These are phyloP conservation scores for Antarctomyces pellizariae DNA, from an alignment of 495 filamentous ascomycete species.

Conservation along the genomic window DNA sequence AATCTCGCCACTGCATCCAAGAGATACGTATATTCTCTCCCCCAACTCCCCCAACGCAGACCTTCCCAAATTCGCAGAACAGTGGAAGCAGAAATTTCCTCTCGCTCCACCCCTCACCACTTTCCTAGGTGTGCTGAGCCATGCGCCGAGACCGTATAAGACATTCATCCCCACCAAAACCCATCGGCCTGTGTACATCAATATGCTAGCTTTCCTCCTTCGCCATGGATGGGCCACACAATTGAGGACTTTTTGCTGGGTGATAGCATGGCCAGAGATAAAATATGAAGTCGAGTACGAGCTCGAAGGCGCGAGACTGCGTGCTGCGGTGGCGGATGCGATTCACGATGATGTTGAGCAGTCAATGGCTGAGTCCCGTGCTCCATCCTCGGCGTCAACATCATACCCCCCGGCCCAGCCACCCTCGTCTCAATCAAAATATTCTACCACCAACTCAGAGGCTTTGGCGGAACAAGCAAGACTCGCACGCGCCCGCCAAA, in stretches of 20 bases:
- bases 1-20: conserved; percentile 71
- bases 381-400: conserved; percentile 7
- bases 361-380: too few relatives aligned
- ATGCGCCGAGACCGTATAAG: conserved; percentile 55
- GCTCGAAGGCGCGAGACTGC: conserved; percentile 26
- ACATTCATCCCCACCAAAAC: conserved; percentile 68
- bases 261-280: conserved; percentile 39
- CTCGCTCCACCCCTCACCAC: conserved; percentile 59
- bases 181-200: conserved; percentile 66
- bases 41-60: conserved; percentile 70
- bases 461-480: conserved; percentile 22
- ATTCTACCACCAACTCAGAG: conserved; percentile 8
- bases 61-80: conserved; percentile 41
- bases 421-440: conserved; percentile 8
- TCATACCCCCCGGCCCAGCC: conserved; percentile 3
- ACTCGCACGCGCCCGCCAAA: conserved; percentile 23
- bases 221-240: conserved; percentile 83
- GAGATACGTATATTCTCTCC: conserved; percentile 83
- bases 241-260: conserved; percentile 69
- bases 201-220: conserved; percentile 80
- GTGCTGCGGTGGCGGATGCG: too few relatives aligned
- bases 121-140: conserved; percentile 58
- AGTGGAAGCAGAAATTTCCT: conserved; percentile 55
- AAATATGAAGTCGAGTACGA: conserved; percentile 33
- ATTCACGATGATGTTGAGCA: conserved; percentile 6